Evolutionary conservation across 768 basidiomycete genomes (phyloP).

Genomic region (Suillus occidentalis): DNA sequence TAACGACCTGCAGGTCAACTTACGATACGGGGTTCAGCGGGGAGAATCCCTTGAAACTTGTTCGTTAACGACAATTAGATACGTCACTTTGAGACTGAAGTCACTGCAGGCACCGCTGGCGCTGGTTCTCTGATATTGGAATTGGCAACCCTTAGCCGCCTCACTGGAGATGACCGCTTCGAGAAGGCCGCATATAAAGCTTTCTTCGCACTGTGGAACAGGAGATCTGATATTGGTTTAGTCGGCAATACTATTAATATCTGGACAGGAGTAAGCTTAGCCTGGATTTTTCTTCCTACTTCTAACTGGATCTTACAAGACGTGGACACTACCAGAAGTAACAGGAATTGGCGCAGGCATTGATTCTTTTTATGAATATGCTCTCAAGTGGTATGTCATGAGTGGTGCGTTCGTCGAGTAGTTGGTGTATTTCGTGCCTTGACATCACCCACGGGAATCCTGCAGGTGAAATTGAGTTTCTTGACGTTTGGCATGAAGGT

Average conservation of each 20-base stretch:
- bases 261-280: conserved; percentile 66
- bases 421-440: conserved; percentile 19
- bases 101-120: conserved; percentile 74
- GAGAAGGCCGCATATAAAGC: conserved; percentile 89
- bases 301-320: conserved; percentile 30
- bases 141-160: conserved; percentile 87
- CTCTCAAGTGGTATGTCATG: conserved; percentile 88
- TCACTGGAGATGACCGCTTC: conserved; percentile 88
- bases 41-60: conserved; percentile 87
- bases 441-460: conserved; percentile 6
- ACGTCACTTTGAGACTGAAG: conserved; percentile 9
- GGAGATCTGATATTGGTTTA: conserved; percentile 78
- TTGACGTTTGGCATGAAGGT: conserved; percentile 82
- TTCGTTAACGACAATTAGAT: conserved; percentile 39
- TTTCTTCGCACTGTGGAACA: conserved; percentile 93
- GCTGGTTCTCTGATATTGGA: conserved; percentile 93
- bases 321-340: conserved; percentile 75
- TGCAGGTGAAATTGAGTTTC: conserved; percentile 73
- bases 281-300: conserved; percentile 1
- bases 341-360: conserved; percentile 91
- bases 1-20: conserved; percentile 60
- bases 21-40: conserved; percentile 71
- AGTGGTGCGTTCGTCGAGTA: conserved; percentile 50
- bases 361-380: conserved; percentile 95
- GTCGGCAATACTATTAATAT: conserved; percentile 91